Percentiles rank a stretch among this genome's conserved stretches.
Conservation (phyloP, 352 stramenopile species). For the Elongisporangium undulatum region DNA sequence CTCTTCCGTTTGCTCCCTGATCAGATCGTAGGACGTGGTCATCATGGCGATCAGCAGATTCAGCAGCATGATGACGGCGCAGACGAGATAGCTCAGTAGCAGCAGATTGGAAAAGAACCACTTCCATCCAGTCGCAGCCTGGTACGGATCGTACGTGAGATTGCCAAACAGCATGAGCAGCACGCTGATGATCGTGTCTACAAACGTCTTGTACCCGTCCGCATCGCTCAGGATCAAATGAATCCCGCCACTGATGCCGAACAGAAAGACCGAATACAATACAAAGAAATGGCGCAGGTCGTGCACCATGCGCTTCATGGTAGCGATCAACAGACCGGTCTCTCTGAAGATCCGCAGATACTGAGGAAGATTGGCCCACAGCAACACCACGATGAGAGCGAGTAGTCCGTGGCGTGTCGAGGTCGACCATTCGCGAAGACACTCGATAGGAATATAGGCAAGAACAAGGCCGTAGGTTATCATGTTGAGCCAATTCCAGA, state of each 20-base stretch:
- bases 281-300: constrained; percentile 66
- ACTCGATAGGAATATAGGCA: constrained; percentile 46
- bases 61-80: constrained; percentile 54
- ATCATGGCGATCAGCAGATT: constrained; percentile 75
- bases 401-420: constrained; percentile 41
- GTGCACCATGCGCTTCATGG: constrained; percentile 68
- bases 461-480: constrained; percentile 37
- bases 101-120: constrained; percentile 47
- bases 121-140: constrained; percentile 23
- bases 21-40: constrained; percentile 49
- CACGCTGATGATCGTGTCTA: constrained; percentile 57
- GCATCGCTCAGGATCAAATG: constrained; percentile 56
- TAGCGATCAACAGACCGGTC: constrained; percentile 60
- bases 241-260: constrained; percentile 66
- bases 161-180: constrained; percentile 73
- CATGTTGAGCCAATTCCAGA: constrained; percentile 62
- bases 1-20: constrained; percentile 44
- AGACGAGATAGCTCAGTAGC: constrained; percentile 45
- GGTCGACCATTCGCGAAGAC: constrained; percentile 12
- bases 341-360: constrained; percentile 58
- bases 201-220: constrained; percentile 49
- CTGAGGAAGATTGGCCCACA: constrained; percentile 71
- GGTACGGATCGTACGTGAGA: constrained; percentile 41
- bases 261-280: constrained; percentile 67
- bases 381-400: constrained; percentile 43